Evolutionary conservation across 805 yeast species (phyloP).

Genomic region (Pichia paraexigua): DNA sequence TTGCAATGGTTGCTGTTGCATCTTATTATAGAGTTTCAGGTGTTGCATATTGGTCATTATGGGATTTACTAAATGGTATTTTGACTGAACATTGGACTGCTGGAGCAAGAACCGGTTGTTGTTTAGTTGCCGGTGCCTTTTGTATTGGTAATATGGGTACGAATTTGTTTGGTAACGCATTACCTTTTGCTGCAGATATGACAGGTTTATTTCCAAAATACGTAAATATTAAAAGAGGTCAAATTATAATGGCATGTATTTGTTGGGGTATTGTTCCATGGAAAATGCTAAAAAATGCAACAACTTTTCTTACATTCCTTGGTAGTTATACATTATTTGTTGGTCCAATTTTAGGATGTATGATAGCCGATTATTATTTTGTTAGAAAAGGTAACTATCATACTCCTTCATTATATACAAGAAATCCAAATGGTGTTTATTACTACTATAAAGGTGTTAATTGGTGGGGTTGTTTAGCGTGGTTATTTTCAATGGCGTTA

Average conservation of each 20-base stretch:
- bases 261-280: slow-evolving; percentile 35
- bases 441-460: slow-evolving; percentile 20
- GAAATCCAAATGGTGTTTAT: slow-evolving; percentile 25
- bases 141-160: slow-evolving; percentile 32
- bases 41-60: slow-evolving; percentile 37
- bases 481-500: slow-evolving; percentile 11
- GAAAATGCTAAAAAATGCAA: slow-evolving; percentile 30
- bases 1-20: slow-evolving; percentile 39
- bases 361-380: slow-evolving; percentile 33
- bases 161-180: slow-evolving; percentile 32
- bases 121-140: slow-evolving; percentile 38
- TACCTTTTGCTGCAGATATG: slow-evolving; percentile 44
- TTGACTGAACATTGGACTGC: slow-evolving; percentile 30
- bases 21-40: slow-evolving; percentile 29
- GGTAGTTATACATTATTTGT: slow-evolving; percentile 30
- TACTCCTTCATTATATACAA: slow-evolving; percentile 34
- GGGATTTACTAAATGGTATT: slow-evolving; percentile 33
- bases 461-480: slow-evolving; percentile 16
- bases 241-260: slow-evolving; percentile 29
- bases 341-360: slow-evolving; percentile 32
- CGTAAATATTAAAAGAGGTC: slow-evolving; percentile 40
- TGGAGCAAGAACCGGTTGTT: slow-evolving; percentile 42
- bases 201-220: slow-evolving; percentile 40
- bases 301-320: slow-evolving; percentile 27
- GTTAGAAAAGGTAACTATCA: slow-evolving; percentile 33